These are phyloP conservation scores for Malus asiatica DNA, from an alignment of 306 rosid species.

Conservation along the genomic window DNA sequence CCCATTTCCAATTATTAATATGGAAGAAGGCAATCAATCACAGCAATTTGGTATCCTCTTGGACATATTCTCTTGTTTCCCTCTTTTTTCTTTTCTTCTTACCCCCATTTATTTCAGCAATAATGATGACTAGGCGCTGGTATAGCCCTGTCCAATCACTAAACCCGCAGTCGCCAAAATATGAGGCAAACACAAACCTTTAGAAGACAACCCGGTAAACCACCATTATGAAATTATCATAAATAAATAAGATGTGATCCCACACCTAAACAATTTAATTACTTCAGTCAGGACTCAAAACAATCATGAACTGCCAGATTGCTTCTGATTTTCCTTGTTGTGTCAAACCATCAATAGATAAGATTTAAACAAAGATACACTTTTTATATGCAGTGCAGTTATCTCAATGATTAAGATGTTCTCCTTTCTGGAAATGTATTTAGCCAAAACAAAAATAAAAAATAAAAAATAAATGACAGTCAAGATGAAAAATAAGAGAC, in stretches of 20 bases:
- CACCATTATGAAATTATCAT: neutral
- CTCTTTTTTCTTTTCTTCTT: neutral
- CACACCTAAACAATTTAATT: neutral
- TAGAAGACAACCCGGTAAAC: neutral
- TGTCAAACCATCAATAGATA: neutral
- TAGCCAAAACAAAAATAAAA: neutral
- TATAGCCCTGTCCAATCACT: neutral
- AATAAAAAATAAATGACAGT: constrained; percentile 10
- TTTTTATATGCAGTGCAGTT: neutral
- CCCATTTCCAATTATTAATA: neutral
- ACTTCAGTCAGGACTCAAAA: neutral
- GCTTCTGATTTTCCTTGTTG: neutral
- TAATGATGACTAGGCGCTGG: neutral
- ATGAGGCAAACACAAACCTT: neutral
- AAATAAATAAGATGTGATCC: neutral
- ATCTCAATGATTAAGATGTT: neutral
- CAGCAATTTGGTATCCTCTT: neutral
- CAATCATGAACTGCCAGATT: neutral
- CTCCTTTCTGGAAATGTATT: constrained; percentile 2
- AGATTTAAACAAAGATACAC: no score
- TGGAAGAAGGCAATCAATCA: neutral
- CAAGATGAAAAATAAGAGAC: constrained; percentile 1
- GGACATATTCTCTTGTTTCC: neutral
- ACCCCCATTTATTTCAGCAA: neutral
- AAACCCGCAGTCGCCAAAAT: neutral